Evolutionary conservation across 2,329 filamentous ascomycete species (phyloP).

Genomic region (Colletotrichum neosansevieriae): DNA sequence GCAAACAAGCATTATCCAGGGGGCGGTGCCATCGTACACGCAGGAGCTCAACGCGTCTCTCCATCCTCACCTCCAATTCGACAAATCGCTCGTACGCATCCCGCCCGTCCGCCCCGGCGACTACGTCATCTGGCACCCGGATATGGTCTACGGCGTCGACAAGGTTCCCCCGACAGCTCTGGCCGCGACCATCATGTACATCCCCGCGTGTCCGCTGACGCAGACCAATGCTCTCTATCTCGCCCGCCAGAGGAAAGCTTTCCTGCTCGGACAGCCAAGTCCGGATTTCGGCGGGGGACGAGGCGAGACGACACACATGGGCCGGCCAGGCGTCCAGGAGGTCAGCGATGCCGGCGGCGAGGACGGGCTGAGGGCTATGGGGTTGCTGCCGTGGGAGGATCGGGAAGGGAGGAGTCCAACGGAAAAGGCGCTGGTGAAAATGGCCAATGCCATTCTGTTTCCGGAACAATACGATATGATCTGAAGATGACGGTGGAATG

Average conservation of each 20-base stretch:
- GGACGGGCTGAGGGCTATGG: constrained; percentile 56
- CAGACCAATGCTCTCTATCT: constrained; percentile 70
- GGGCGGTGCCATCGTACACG: constrained; percentile 75
- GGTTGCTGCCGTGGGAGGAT: constrained; percentile 56
- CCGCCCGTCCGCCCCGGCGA: constrained; percentile 79
- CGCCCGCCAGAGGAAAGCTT: constrained; percentile 63
- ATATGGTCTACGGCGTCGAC: constrained; percentile 78
- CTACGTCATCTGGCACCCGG: constrained; percentile 82
- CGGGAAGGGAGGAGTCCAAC: constrained; percentile 48
- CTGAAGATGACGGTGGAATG: neutral
- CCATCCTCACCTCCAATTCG: constrained; percentile 79
- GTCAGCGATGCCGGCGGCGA: constrained; percentile 55
- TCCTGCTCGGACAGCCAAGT: constrained; percentile 55
- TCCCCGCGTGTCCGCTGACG: constrained; percentile 60
- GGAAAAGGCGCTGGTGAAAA: constrained; percentile 51
- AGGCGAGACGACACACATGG: constrained; percentile 50
- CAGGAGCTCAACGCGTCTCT: constrained; percentile 77
- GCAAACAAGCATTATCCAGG: constrained; percentile 70
- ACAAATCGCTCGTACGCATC: constrained; percentile 76
- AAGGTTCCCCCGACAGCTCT: constrained; percentile 43
- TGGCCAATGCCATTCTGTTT: constrained; percentile 57
- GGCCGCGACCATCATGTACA: constrained; percentile 51
- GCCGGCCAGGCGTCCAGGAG: constrained; percentile 52
- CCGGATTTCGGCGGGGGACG: constrained; percentile 54
- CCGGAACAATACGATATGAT: constrained; percentile 52